Evolutionary conservation across 2,329 filamentous ascomycete genomes (phyloP).

Genomic region (Ophiocordyceps robertsii): DNA sequence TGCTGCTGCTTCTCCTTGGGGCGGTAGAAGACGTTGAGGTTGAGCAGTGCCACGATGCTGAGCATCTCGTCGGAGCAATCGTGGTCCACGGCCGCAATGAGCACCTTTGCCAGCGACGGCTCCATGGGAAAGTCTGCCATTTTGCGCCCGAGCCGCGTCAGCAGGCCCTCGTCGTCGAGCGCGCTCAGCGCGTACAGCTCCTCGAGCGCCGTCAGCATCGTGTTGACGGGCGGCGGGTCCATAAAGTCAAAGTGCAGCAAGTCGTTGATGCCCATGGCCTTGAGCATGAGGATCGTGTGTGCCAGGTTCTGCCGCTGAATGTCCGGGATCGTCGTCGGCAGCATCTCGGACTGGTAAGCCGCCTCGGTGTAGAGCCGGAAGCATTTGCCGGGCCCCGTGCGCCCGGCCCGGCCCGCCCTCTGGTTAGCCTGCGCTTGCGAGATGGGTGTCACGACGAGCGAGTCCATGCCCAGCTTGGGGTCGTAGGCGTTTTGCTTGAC

Average conservation of each 20-base stretch:
- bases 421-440: slow-evolving; percentile 96
- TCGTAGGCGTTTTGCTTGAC: slow-evolving; percentile 98
- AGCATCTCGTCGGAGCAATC: slow-evolving; percentile 89
- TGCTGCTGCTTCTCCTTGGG: slow-evolving; percentile 95
- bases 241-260: slow-evolving; percentile 97
- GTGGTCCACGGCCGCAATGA: slow-evolving; percentile 78
- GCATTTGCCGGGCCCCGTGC: slow-evolving; percentile 91
- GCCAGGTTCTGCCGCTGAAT: slow-evolving; percentile 92
- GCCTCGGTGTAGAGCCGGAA: slow-evolving; percentile 93
- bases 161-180: slow-evolving; percentile 84
- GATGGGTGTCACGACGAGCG: slow-evolving; percentile 87
- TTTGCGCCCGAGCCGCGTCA: slow-evolving; percentile 83
- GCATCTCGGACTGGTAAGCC: slow-evolving; percentile 92
- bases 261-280: slow-evolving; percentile 98
- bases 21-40: slow-evolving; percentile 80
- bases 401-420: slow-evolving; percentile 78
- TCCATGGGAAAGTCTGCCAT: slow-evolving; percentile 99
- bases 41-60: slow-evolving; percentile 89
- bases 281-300: slow-evolving; percentile 90
- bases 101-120: slow-evolving; percentile 75
- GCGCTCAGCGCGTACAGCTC: slow-evolving; percentile 87
- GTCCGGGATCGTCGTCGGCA: slow-evolving; percentile 89
- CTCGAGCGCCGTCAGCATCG: slow-evolving; percentile 91
- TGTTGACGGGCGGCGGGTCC: slow-evolving; percentile 95
- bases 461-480: slow-evolving; percentile 95